Conservation (phyloP, 768 basidiomycete species). For the Basidioascus undulatus region DNA sequence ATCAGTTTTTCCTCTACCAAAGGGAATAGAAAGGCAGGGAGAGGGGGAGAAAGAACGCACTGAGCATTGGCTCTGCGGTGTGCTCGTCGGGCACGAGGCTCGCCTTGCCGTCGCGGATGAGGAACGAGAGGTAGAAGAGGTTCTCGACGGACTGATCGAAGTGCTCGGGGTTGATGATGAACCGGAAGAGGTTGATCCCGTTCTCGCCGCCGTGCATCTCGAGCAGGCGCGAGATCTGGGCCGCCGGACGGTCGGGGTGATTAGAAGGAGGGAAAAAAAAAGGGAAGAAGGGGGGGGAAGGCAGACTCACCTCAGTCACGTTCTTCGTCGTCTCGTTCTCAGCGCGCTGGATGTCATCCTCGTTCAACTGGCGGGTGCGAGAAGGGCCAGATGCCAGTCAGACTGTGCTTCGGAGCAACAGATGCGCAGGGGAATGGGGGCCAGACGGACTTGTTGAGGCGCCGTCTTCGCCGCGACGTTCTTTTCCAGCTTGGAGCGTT, state of each 20-base stretch:
- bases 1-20: too few species aligned
- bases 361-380: conserved; percentile 24
- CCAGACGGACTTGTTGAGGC: conserved; percentile 34
- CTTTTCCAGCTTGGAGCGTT: conserved; percentile 33
- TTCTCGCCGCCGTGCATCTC: conserved; percentile 17
- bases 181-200: conserved; percentile 54
- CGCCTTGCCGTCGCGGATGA: conserved; percentile 48
- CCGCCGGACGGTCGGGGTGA: not conserved
- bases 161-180: conserved; percentile 69
- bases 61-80: not conserved
- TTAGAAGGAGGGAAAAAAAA: conserved; percentile 1
- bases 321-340: conserved; percentile 80
- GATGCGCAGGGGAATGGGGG: not conserved
- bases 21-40: not conserved
- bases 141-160: conserved; percentile 94
- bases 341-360: conserved; percentile 58
- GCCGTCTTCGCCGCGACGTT: conserved; percentile 37
- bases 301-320: conserved; percentile 35
- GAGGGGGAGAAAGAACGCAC: not conserved
- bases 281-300: not conserved
- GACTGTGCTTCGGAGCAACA: not conserved
- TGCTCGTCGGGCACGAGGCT: conserved; percentile 13
- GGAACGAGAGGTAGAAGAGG: conserved; percentile 79
- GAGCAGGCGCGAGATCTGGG: conserved; percentile 39
- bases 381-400: not conserved